Base-by-base conservation (phyloP, 2,329 filamentous ascomycete species). In the Penicillium occitanis region DNA sequence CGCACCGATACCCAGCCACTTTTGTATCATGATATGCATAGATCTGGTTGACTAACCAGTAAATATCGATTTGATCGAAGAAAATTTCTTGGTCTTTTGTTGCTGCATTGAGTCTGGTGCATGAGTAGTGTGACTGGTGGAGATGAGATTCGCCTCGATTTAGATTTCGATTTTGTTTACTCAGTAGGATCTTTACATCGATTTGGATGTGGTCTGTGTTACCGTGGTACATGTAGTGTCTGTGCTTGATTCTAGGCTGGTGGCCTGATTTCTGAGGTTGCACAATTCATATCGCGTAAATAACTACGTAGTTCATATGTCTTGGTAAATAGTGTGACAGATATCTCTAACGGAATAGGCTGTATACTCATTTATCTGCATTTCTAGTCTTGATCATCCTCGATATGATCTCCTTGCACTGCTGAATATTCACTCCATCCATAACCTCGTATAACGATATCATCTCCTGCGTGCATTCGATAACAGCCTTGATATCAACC, bases 401-500 rank as follows among this genome's bases (percentile, higher is more conserved):
- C 8, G 82, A 82, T 71, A 90, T 84, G 69, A 85, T 80, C 68
- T 90, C 88, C 75, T 87, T 89, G 72, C 87, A 88, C 14, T 81
- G 80, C 75, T 89, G 87, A 72, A 90, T 88, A 64, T 81, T 86
- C 73, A 88, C 90, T 67, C 82, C 81, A 70, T 90, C 88, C 87
- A 88, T 90, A 0, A 87, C 79, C 73, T 96, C 91, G 75, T 97
- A 97, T 69, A 97, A 86, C 3, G 91, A 93, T 63, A 97, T 91
- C 68, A 97, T 86, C 79, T 97, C 93, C 78, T 97, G 93, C 0
- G 91, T 94, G 73, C 91, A 92, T 77, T 97, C 92, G 61, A 96
- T 90, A 77, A 96, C 89, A 37, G 88, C 90, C 70, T 91, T 88
- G 73, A 97, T 90, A 72, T 96, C 91, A 51, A 97, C 87, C 65